Base-by-base conservation (phyloP, 169 alveolate genomes). In the Plasmodium knowlesi region DNA sequence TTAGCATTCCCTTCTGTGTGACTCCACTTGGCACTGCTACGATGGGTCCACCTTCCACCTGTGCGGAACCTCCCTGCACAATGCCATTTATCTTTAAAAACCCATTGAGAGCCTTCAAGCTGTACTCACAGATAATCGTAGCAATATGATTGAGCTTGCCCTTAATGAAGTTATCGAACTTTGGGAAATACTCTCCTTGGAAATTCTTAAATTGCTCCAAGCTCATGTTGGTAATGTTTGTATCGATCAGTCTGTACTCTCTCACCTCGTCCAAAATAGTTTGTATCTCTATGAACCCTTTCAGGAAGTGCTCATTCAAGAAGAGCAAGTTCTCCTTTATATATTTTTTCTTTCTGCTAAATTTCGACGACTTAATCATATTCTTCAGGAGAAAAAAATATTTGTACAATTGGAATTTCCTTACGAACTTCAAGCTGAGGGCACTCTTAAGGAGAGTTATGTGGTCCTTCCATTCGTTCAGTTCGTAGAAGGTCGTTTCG, bases 401-500 rank as follows among this genome's bases (percentile, higher is more conserved):
- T 76, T 86, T 86, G 81, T 86, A 86, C 25, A 86, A 67, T 32
- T 32, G 25, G 80, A 74, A 86, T 39, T 86, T 86, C 30, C 61
- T 74, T 8, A 86, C 43, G 67, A 86, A 86, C 10, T 74, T 86
- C 67, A 86, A 86, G 8, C 83, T 46, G 28, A 86, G 70, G 5
- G 93, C 93, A 25, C 80, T 53, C 19, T 78, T 86, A 28, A 86
- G 67, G 41, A 86, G 50, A 3, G 79, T 86, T 32, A 86, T 78
- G 70, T 74, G 79, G 3, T 22, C 9, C 67, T 76, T 86, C 93
- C 93, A 86, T 76, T 86, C 93, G 71, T 53, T 76, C 1, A 86
- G 22, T 50, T 86, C 93, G 34, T 86, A 86, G 34, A 86, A 86
- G 3, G 72, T 76, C 34, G 93, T 74, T n/a, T 86, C 93, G 19